Percentiles rank a stretch among this genome's conserved stretches.
These are phyloP conservation scores for Rutstroemia sp. DNA, from an alignment of 2,329 filamentous ascomycete genomes.

Conservation along the genomic window DNA sequence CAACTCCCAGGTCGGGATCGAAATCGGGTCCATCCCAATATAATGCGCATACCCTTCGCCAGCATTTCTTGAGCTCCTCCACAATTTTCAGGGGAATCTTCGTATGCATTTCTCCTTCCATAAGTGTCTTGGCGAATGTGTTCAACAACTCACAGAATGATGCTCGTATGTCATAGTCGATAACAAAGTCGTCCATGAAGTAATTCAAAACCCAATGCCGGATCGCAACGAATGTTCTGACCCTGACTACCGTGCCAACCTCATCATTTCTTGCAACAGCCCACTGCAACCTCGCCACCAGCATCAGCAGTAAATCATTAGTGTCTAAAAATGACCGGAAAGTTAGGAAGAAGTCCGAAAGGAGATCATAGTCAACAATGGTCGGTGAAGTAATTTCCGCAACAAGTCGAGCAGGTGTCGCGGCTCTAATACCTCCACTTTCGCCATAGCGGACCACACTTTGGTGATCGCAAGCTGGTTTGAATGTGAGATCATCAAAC, in stretches of 20 bases:
- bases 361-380: conserved; percentile 92
- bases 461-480: conserved; percentile 70
- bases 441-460: conserved; percentile 75
- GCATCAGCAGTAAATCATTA: conserved; percentile 69
- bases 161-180: conserved; percentile 64
- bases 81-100: conserved; percentile 74
- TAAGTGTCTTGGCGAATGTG: conserved; percentile 49
- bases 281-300: conserved; percentile 82
- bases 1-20: conserved; percentile 50
- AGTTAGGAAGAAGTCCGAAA: conserved; percentile 97
- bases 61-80: conserved; percentile 92
- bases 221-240: conserved; percentile 89
- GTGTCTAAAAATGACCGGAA: conserved; percentile 81
- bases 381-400: conserved; percentile 94
- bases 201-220: conserved; percentile 98
- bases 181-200: conserved; percentile 87
- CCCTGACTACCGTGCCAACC: conserved; percentile 85
- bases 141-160: conserved; percentile 81
- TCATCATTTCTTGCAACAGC: conserved; percentile 74
- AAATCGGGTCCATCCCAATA: conserved; percentile 79
- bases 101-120: conserved; percentile 34
- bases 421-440: conserved; percentile 72
- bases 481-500: conserved; percentile 73
- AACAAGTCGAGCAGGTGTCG: conserved; percentile 83
- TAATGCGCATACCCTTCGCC: conserved; percentile 80